A percentile compares a stretch with the other conserved stretches of the same genome.
Conservation (phyloP, 1,284 basidiomycete genomes). For the Anthracocystis setariae region DNA sequence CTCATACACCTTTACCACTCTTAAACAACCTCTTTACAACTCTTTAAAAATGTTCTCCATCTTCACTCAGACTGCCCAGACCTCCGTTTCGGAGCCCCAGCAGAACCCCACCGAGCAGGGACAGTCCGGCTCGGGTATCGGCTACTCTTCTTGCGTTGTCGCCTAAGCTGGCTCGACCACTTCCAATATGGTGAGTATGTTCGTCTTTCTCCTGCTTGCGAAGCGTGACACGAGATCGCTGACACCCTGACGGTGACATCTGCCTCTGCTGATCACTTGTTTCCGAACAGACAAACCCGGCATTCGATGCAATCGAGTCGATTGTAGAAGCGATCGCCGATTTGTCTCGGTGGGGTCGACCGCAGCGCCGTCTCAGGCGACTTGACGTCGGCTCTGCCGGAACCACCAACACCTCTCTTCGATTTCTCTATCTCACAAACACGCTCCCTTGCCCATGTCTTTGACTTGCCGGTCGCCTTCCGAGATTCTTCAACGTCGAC, state of each 20-base stretch:
- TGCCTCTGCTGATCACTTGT: not conserved
- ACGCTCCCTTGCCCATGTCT: not conserved
- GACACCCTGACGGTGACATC: not conserved
- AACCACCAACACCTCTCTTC: not conserved
- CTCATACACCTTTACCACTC: slow-evolving; percentile 11
- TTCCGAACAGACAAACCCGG: not conserved
- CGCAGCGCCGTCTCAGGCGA: too few species aligned
- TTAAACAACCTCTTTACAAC: slow-evolving; percentile 12
- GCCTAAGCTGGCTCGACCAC: slow-evolving; percentile 7
- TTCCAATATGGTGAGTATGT: slow-evolving; percentile 10
- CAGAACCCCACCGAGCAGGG: slow-evolving; percentile 10
- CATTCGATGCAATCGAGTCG: slow-evolving; percentile 11
- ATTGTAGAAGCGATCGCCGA: slow-evolving; percentile 19
- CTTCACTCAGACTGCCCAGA: slow-evolving; percentile 31
- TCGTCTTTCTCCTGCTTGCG: not conserved
- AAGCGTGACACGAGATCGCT: not conserved
- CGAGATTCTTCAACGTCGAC: not conserved
- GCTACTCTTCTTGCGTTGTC: slow-evolving; percentile 30
- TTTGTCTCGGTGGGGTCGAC: slow-evolving; percentile 15
- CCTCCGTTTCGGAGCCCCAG: slow-evolving; percentile 29
- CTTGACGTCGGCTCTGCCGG: not conserved
- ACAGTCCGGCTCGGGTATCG: slow-evolving; percentile 7
- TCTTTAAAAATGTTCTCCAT: slow-evolving; percentile 32
- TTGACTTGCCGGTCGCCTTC: not conserved
- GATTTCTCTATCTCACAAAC: not conserved